Evolutionary conservation across 2,329 filamentous ascomycete genomes (phyloP).

Genomic region (Pseudogymnoascus sp.): DNA sequence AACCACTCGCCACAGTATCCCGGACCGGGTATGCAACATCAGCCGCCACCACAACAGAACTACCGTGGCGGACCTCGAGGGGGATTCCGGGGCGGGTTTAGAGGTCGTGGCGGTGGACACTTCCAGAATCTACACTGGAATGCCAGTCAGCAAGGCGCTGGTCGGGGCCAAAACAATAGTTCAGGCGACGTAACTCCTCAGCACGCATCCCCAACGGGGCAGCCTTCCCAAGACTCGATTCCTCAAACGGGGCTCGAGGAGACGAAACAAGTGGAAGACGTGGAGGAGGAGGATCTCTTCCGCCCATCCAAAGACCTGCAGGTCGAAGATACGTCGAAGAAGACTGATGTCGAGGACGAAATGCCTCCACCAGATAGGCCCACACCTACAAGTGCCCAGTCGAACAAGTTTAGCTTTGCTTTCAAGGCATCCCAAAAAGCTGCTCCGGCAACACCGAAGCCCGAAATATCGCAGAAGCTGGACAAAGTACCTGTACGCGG

Average conservation of each 20-base stretch:
- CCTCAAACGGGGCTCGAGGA: conserved; percentile 26
- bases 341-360: conserved; percentile 41
- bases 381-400: conserved; percentile 39
- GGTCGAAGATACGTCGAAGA: conserved; percentile 54
- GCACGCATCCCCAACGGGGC: conserved; percentile 29
- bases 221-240: conserved; percentile 22
- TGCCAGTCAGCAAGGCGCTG: conserved; percentile 48
- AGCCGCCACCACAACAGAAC: conserved; percentile 37
- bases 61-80: conserved; percentile 25
- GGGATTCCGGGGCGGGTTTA: conserved; percentile 24
- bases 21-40: conserved; percentile 43
- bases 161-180: conserved; percentile 40
- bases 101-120: conserved; percentile 46
- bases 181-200: conserved; percentile 32
- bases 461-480: conserved; percentile 60
- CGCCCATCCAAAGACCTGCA: conserved; percentile 59
- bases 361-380: conserved; percentile 50
- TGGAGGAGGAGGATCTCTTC: conserved; percentile 44
- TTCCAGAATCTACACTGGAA: conserved; percentile 70
- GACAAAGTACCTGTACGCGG: conserved; percentile 44
- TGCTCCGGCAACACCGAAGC: conserved; percentile 51
- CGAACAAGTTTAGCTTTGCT: conserved; percentile 82
- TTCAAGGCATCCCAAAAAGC: conserved; percentile 70
- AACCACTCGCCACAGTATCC: conserved; percentile 45
- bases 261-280: conserved; percentile 28